A percentile compares a stretch with the other conserved stretches of the same genome.
Conservation (phyloP, 148 eudicot genomes). For the Diospyros lotus region DNA sequence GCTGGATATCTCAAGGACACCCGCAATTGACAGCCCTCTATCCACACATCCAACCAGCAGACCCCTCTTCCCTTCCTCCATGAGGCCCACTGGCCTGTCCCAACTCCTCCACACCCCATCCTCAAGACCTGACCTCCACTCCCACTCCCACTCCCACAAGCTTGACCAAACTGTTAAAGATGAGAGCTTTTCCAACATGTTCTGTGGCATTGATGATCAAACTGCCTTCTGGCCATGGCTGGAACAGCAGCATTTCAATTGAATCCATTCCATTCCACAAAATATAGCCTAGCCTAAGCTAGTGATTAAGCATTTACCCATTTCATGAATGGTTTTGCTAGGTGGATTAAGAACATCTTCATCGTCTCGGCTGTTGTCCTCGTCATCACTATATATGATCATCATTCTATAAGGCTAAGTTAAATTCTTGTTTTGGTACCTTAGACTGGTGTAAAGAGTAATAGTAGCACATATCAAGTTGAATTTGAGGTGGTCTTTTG, state of each 20-base stretch:
- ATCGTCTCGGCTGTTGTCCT: no score
- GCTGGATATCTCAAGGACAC: slow-evolving; percentile 60
- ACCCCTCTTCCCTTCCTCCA: slow-evolving; percentile 54
- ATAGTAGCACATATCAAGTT: slow-evolving; percentile 21
- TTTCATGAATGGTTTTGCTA: no score
- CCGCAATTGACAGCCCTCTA: slow-evolving; percentile 55
- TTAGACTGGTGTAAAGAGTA: slow-evolving; percentile 34
- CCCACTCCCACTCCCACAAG: slow-evolving; percentile 12
- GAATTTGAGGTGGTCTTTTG: slow-evolving; percentile 18
- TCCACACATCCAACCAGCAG: slow-evolving; percentile 34
- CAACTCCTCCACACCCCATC: slow-evolving; percentile 59
- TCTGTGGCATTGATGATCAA: slow-evolving; percentile 78
- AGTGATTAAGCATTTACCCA: no score
- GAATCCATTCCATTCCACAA: background rate
- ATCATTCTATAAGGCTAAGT: slow-evolving; percentile 5
- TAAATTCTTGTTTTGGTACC: slow-evolving; percentile 16
- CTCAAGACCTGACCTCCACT: slow-evolving; percentile 31
- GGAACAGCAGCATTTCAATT: slow-evolving; percentile 78
- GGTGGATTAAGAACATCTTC: background rate
- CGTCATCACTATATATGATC: background rate
- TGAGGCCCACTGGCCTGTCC: slow-evolving; percentile 41
- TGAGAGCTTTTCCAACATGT: slow-evolving; percentile 74
- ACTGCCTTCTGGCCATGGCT: slow-evolving; percentile 86
- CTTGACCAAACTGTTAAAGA: slow-evolving; percentile 54
- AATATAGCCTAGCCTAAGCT: no score